These are phyloP conservation scores for Thecaphora thlaspeos DNA, from an alignment of 1,284 basidiomycete genomes.

Conservation along the genomic window DNA sequence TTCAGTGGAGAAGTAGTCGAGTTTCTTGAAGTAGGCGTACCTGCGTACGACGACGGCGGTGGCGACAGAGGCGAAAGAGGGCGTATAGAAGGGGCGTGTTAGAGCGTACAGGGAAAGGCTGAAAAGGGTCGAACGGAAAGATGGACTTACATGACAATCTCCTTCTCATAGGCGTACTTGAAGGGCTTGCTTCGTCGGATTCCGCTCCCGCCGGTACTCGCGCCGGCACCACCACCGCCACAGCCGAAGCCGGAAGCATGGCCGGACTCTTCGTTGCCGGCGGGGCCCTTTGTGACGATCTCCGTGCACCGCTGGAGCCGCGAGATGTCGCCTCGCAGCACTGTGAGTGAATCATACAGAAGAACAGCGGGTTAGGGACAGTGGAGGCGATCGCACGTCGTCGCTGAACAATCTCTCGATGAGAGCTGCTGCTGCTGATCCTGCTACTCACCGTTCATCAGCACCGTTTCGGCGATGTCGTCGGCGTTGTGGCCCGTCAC, in stretches of 20 bases:
- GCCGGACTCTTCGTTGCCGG: constrained; percentile 22
- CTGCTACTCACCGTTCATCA: constrained; percentile 90
- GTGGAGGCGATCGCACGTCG: no score
- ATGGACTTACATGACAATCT: constrained; percentile 81
- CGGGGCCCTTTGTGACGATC: constrained; percentile 66
- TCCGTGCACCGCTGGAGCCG: constrained; percentile 88
- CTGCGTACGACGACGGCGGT: constrained; percentile 59
- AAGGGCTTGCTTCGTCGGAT: constrained; percentile 97
- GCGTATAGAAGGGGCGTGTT: no score
- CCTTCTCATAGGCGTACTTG: constrained; percentile 98
- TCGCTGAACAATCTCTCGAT: no score
- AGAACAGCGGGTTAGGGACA: no score
- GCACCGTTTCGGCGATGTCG: constrained; percentile 95
- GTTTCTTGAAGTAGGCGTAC: constrained; percentile 92
- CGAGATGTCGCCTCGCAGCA: constrained; percentile 95
- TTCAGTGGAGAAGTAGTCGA: constrained; percentile 98
- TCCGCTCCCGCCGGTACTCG: constrained; percentile 69
- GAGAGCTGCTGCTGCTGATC: no score
- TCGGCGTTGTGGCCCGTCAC: constrained; percentile 99
- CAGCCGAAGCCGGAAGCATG: constrained; percentile 57
- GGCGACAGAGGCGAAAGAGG: constrained; percentile 39
- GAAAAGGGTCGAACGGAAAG: neutral
- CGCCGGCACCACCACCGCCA: constrained; percentile 20
- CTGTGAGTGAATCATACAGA: no score
- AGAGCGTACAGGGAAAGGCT: no score